Conservation (phyloP, 768 basidiomycete genomes). For the Lactarius deliciosus region DNA sequence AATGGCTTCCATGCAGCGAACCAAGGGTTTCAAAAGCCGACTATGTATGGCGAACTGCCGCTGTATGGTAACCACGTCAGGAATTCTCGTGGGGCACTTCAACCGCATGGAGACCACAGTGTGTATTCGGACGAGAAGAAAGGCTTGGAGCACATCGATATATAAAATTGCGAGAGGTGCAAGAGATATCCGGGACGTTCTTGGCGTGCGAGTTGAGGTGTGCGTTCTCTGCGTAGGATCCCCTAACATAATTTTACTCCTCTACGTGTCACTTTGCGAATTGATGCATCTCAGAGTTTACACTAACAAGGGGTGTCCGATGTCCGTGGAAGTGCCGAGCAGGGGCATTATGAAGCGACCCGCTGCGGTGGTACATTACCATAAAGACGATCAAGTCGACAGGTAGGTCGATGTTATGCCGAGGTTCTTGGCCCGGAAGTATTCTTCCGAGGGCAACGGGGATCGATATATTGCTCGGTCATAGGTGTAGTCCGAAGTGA, state of each 20-base stretch:
- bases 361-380: background rate
- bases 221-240: background rate
- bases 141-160: slow-evolving; percentile 31
- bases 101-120: slow-evolving; percentile 32
- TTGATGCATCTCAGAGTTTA: background rate
- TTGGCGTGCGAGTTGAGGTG: background rate
- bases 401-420: background rate
- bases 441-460: background rate
- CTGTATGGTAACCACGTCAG: slow-evolving; percentile 43
- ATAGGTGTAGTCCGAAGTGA: no score
- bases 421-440: background rate
- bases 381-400: background rate
- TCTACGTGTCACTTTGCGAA: background rate
- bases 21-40: slow-evolving; percentile 32
- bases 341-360: background rate
- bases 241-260: background rate
- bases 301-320: background rate
- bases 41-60: slow-evolving; percentile 43
- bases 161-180: slow-evolving; percentile 22
- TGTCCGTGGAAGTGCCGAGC: slow-evolving; percentile 7
- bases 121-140: slow-evolving; percentile 35
- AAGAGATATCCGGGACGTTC: background rate
- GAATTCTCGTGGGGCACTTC: slow-evolving; percentile 12
- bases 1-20: background rate
- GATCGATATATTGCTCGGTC: background rate